Percentiles rank a stretch among this genome's conserved stretches.
These are phyloP conservation scores for Stemphylium vesicarium DNA, from an alignment of 2,329 filamentous ascomycete genomes.

Conservation along the genomic window DNA sequence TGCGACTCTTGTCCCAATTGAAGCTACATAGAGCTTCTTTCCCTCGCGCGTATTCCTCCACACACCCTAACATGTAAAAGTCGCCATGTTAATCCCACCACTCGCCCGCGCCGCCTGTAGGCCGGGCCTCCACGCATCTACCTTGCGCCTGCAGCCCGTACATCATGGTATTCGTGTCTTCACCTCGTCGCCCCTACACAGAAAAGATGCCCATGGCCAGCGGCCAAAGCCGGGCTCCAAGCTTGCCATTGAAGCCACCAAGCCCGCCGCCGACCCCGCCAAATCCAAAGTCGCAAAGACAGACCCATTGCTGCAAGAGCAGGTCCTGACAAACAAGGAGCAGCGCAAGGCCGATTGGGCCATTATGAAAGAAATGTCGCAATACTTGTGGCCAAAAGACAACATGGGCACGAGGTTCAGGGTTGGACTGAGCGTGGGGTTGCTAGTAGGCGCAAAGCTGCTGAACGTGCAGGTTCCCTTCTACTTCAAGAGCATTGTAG, in stretches of 20 bases:
- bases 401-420: slow-evolving; percentile 81
- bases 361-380: slow-evolving; percentile 97
- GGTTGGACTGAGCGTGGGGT: slow-evolving; percentile 80
- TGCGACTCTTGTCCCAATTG: slow-evolving; percentile 4
- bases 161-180: slow-evolving; percentile 49
- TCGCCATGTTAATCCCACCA: slow-evolving; percentile 44
- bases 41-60: neutral
- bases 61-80: slow-evolving; percentile 29
- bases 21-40: slow-evolving; percentile 7
- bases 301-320: slow-evolving; percentile 63
- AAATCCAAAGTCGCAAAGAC: slow-evolving; percentile 34
- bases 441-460: slow-evolving; percentile 88
- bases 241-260: slow-evolving; percentile 28
- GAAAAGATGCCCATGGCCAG: slow-evolving; percentile 51
- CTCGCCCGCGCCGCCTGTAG: slow-evolving; percentile 45
- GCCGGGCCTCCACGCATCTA: slow-evolving; percentile 31
- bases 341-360: slow-evolving; percentile 98
- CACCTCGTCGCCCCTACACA: slow-evolving; percentile 52
- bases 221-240: slow-evolving; percentile 35
- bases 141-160: slow-evolving; percentile 27
- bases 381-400: slow-evolving; percentile 95
- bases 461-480: slow-evolving; percentile 98
- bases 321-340: slow-evolving; percentile 75
- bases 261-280: slow-evolving; percentile 24
- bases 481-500: slow-evolving; percentile 98